phyloP scores from a whole-genome alignment of 352 stramenopile species.

The Phytophthora chlamydospora region DNA sequence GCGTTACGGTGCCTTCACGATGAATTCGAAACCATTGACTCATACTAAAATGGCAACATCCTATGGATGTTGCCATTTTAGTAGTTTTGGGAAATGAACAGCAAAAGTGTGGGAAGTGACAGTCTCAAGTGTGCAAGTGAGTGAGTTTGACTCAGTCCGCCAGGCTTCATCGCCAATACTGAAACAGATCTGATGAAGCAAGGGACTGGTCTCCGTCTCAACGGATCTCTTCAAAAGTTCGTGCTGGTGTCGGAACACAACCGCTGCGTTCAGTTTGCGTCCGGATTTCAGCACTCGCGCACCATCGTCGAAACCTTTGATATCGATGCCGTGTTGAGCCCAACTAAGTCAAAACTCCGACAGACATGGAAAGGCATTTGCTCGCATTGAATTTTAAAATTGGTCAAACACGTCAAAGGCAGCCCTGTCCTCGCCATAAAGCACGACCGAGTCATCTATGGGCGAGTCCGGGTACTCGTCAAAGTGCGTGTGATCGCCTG shows the following conservation, averaged over 20 bases:
- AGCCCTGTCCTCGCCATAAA: constrained; percentile 86
- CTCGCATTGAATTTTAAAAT: constrained; percentile 65
- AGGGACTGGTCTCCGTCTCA: not conserved
- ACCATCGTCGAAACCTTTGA: constrained; percentile 6
- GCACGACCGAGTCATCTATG: constrained; percentile 80
- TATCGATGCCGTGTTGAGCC: too few species aligned
- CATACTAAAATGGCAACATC: too few species aligned
- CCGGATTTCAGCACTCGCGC: constrained; percentile 13
- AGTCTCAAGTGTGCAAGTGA: too few species aligned
- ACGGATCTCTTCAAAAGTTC: not conserved
- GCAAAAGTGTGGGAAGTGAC: too few species aligned
- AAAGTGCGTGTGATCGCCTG: constrained; percentile 93
- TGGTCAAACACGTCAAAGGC: constrained; percentile 88
- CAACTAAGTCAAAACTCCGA: too few species aligned
- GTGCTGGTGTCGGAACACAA: constrained; percentile 3
- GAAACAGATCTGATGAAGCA: too few species aligned
- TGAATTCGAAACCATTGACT: not conserved
- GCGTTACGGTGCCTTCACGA: too few species aligned
- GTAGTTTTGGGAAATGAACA: too few species aligned
- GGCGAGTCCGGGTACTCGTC: constrained; percentile 93
- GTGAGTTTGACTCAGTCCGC: too few species aligned
- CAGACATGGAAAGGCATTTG: constrained; percentile 36
- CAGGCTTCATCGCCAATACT: too few species aligned
- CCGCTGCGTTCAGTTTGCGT: constrained; percentile 19
- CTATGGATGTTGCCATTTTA: too few species aligned